Evolutionary conservation across 805 yeast species (phyloP).

Genomic region (Sugiyamaella chiloensis): DNA sequence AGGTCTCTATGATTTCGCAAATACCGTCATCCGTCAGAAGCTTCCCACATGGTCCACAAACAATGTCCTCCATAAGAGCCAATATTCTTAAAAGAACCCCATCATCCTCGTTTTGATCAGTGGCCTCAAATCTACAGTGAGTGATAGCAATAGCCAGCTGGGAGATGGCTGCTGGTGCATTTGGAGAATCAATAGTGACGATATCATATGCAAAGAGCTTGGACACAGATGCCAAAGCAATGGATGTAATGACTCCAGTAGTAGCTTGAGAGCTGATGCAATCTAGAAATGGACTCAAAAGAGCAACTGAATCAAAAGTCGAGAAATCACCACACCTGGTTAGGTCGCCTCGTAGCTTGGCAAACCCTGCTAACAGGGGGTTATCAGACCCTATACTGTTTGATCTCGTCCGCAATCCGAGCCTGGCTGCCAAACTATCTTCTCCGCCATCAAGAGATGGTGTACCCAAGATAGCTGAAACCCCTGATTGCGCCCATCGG

Average conservation of each 20-base stretch:
- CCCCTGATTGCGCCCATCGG: constrained; percentile 71
- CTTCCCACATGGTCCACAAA: constrained; percentile 61
- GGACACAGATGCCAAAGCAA: constrained; percentile 72
- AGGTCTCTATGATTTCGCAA: constrained; percentile 86
- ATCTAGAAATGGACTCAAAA: constrained; percentile 82
- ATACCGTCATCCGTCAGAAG: constrained; percentile 77
- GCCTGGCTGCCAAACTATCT: constrained; percentile 37
- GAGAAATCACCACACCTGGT: constrained; percentile 50
- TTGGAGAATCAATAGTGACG: constrained; percentile 52
- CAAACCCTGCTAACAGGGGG: constrained; percentile 74
- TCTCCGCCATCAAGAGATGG: constrained; percentile 47
- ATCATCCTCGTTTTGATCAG: constrained; percentile 89
- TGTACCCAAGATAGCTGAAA: constrained; percentile 79
- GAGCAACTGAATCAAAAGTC: constrained; percentile 64
- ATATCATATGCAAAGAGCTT: constrained; percentile 71
- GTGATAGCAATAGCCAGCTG: constrained; percentile 76
- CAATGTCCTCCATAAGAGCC: constrained; percentile 62
- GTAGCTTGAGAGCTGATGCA: constrained; percentile 81
- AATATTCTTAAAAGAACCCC: constrained; percentile 83
- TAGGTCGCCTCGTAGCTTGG: constrained; percentile 71
- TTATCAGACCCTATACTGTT: constrained; percentile 34
- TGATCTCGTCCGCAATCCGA: constrained; percentile 30
- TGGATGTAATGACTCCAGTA: constrained; percentile 78
- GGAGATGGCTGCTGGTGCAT: constrained; percentile 54
- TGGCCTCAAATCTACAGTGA: constrained; percentile 93